These are phyloP conservation scores for Tolypocladium endophyticum DNA, from an alignment of 2,329 filamentous ascomycete genomes.

Conservation along the genomic window DNA sequence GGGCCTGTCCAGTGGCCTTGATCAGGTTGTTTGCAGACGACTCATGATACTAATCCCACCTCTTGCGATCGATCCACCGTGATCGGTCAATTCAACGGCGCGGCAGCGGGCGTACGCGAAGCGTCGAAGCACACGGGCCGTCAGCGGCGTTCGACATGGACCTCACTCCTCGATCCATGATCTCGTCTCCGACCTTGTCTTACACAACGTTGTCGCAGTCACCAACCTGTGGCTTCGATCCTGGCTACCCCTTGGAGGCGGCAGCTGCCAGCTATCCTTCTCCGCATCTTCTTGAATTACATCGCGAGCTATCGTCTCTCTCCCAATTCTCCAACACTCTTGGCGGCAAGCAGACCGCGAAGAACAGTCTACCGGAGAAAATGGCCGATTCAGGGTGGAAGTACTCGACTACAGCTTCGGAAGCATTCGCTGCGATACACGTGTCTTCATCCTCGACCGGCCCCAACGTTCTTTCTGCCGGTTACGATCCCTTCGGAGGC, in stretches of 20 bases:
- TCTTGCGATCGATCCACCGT: neutral
- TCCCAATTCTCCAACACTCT: neutral
- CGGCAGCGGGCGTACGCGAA: neutral
- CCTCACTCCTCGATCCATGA: slow-evolving; percentile 36
- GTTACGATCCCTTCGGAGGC: neutral
- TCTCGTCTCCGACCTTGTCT: slow-evolving; percentile 22
- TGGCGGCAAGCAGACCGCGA: neutral
- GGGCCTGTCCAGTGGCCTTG: neutral
- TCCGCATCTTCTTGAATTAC: neutral
- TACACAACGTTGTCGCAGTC: neutral
- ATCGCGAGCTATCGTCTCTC: neutral
- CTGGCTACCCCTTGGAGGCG: neutral
- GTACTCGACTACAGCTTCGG: neutral
- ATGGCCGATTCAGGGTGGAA: slow-evolving; percentile 1
- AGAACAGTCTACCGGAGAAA: neutral
- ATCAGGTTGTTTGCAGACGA: neutral
- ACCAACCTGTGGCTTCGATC: neutral
- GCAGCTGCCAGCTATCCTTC: neutral
- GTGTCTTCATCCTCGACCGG: neutral
- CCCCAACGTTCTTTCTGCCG: neutral
- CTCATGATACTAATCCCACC: neutral
- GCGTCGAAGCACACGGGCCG: neutral
- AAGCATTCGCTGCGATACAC: neutral
- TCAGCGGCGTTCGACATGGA: slow-evolving; percentile 28
- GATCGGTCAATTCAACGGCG: neutral